Evolutionary conservation across 2,329 filamentous ascomycete genomes (phyloP).

Genomic region (Diaporthe ampelina): DNA sequence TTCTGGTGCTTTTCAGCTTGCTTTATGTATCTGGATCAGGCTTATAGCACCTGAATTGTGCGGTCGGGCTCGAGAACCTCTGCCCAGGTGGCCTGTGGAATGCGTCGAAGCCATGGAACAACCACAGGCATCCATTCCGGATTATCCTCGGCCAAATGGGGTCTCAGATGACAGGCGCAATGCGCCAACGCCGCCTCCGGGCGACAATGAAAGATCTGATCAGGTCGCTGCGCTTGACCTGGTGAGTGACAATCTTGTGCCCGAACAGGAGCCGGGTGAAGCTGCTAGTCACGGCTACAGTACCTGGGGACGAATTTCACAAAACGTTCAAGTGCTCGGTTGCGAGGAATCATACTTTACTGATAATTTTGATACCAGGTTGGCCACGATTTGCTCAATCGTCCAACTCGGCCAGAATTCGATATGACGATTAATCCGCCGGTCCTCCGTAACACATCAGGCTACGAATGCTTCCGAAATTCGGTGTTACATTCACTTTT

Average conservation of each 20-base stretch:
- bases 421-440: neutral
- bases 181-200: neutral
- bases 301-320: neutral
- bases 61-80: neutral
- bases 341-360: neutral
- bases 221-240: no score
- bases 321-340: accelerated
- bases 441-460: neutral
- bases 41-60: no score
- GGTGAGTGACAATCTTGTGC: neutral
- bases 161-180: neutral
- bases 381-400: neutral
- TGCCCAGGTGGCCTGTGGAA: neutral
- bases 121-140: neutral
- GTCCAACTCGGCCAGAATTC: neutral
- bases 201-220: no score
- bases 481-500: slow-evolving; percentile 13
- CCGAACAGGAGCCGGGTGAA: neutral
- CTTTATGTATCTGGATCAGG: neutral
- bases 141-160: neutral
- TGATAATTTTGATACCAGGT: neutral
- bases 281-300: neutral
- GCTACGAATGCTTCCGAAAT: neutral
- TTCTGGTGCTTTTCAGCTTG: neutral
- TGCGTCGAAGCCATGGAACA: neutral